Evolutionary conservation across 139 green algal genomes (phyloP).

Genomic region (Gonium pectorale): DNA sequence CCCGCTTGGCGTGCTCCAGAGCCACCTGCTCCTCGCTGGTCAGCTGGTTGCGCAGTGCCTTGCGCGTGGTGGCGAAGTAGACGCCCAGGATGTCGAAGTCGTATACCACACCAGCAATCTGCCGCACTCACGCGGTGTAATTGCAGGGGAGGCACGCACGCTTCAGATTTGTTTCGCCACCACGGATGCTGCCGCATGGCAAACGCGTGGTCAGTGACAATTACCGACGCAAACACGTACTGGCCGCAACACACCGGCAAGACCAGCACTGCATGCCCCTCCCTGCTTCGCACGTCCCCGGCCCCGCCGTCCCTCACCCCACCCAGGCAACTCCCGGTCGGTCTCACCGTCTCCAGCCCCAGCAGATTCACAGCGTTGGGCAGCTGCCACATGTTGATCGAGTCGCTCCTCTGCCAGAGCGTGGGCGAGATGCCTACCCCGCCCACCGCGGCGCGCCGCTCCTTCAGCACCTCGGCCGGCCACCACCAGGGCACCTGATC

Average conservation of each 20-base stretch:
- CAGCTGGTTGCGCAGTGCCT: slow-evolving; percentile 36
- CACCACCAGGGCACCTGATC: slow-evolving; percentile 64
- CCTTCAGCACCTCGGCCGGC: slow-evolving; percentile 28
- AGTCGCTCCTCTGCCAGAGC: slow-evolving; percentile 8
- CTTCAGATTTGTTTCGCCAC: no score
- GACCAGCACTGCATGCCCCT: background rate
- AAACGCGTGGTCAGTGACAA: no score
- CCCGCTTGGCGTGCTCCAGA: slow-evolving; percentile 52
- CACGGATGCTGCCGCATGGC: no score
- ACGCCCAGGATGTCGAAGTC: slow-evolving; percentile 60
- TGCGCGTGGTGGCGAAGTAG: slow-evolving; percentile 44
- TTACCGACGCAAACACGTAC: no score
- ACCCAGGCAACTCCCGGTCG: background rate
- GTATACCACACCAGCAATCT: slow-evolving; percentile 54
- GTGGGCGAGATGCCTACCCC: background rate
- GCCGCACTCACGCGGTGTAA: no score
- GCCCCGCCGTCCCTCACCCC: background rate
- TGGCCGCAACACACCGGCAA: no score
- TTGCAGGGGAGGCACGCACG: no score
- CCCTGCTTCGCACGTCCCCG: background rate
- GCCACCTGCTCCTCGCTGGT: slow-evolving; percentile 44
- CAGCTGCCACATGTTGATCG: slow-evolving; percentile 17
- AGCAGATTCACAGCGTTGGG: slow-evolving; percentile 17
- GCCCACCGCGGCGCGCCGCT: background rate
- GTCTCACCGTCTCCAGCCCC: slow-evolving; percentile 29